Evolutionary conservation across 2,329 filamentous ascomycete species (phyloP).

Genomic region (Trichoderma sp.): DNA sequence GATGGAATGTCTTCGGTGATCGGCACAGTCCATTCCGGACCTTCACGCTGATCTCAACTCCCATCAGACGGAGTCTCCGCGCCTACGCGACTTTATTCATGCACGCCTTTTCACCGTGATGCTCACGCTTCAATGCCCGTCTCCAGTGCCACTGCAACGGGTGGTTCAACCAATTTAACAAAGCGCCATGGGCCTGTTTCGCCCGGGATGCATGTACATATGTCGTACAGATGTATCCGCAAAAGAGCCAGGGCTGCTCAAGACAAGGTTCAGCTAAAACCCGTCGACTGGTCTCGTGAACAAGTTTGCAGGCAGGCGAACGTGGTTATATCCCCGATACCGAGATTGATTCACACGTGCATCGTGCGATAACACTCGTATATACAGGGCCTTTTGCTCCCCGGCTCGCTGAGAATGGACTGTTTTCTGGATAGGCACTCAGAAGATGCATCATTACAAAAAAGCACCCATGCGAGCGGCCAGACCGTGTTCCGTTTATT

Average conservation of each 20-base stretch:
- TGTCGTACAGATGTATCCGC: neutral
- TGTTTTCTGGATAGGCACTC: neutral
- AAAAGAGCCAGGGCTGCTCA: neutral
- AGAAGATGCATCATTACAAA: neutral
- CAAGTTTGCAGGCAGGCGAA: neutral
- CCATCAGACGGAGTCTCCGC: neutral
- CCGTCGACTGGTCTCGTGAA: neutral
- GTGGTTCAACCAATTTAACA: neutral
- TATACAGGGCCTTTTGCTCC: neutral
- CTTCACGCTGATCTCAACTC: neutral
- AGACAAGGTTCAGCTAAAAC: neutral
- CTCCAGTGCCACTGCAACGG: neutral
- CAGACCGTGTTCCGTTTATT: neutral
- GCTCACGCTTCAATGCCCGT: neutral
- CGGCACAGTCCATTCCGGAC: neutral
- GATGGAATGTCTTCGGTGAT: neutral
- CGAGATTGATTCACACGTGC: constrained; percentile 17
- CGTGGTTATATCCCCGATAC: neutral
- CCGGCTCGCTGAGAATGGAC: neutral
- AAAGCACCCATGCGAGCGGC: neutral
- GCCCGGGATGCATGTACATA: neutral
- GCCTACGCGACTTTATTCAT: neutral
- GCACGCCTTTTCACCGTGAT: neutral
- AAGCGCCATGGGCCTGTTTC: neutral
- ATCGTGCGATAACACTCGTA: neutral